Percentiles rank a stretch among this genome's conserved stretches.
Conservation (phyloP, 306 rosid genomes). For the Pterocarpus santalinus region DNA sequence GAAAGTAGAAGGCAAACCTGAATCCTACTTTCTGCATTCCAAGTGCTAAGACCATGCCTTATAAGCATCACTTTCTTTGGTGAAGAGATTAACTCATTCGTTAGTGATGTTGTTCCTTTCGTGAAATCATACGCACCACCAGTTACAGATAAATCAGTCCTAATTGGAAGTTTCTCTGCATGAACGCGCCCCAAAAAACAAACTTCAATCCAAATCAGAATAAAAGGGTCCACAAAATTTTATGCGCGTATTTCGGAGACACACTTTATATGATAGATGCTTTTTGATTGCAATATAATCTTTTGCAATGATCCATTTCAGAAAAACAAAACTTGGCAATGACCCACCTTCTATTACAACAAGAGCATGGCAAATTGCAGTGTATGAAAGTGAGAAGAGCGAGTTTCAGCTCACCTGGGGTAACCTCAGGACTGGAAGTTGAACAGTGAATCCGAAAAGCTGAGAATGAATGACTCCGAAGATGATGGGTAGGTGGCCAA, state of each 20-base stretch:
- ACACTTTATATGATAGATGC: too few species aligned
- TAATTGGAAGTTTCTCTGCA: slow-evolving; percentile 58
- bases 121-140: slow-evolving; percentile 81
- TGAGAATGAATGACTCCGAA: not conserved
- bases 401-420: not conserved
- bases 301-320: not conserved
- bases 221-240: not conserved
- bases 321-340: slow-evolving; percentile 11
- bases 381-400: not conserved
- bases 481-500: not conserved
- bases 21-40: slow-evolving; percentile 80
- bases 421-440: slow-evolving; percentile 44
- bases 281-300: too few species aligned
- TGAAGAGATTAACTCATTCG: slow-evolving; percentile 58
- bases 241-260: too few species aligned
- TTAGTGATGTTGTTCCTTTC: slow-evolving; percentile 69
- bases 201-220: slow-evolving; percentile 17
- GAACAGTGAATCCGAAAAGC: slow-evolving; percentile 44
- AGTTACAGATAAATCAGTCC: slow-evolving; percentile 53
- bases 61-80: slow-evolving; percentile 75
- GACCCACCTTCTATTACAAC: not conserved
- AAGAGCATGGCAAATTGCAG: not conserved
- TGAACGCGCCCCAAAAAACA: slow-evolving; percentile 1
- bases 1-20: slow-evolving; percentile 59
- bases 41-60: slow-evolving; percentile 80